Evolutionary conservation across 2,329 filamentous ascomycete genomes (phyloP), one percentile per base, ranked within the genome.

Genomic region (Taxawa tesnikishii): DNA sequence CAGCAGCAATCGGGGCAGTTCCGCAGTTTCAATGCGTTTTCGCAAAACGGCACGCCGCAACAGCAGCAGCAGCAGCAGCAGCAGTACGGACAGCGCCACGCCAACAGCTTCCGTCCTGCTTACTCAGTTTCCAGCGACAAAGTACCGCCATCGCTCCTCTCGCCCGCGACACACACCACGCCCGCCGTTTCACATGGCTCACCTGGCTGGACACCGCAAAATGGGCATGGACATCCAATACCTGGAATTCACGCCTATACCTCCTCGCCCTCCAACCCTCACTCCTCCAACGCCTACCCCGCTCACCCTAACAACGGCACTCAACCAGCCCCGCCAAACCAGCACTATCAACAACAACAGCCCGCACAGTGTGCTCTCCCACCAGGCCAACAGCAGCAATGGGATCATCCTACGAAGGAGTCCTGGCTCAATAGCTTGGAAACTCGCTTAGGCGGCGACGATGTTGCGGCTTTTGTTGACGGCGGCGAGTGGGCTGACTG

Each of bases 161-260:
- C 48, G 6, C 49, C 49, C 7, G 42, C 43, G 3, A 43, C 45
- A 3, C 44, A 42, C 16, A 40, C 41, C 2, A 39, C 42, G 4
- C 37, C 48, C 4, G 44, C 46, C 17, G 37, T 43, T 14, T 46
- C 47, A 3, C 43, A 47, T 19, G 34, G 41, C 7, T 49, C 47
- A 12, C 43, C 47, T 9, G n/a, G n/a, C n/a, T n/a, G n/a, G n/a
- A n/a, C n/a, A n/a, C n/a, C n/a, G n/a, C n/a, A n/a, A n/a, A 42
- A 45, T 8, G n/a, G 19, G 8, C 19, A n/a, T 14, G 12, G 19
- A 16, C 18, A 29, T 12, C 19, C 34, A 2, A 25, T 39, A 4
- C 28, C 26, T 6, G 34, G 56, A 61, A 43, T 67, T 72, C 27
- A 70, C 69, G 19, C 70, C 70, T 11, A 68, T 67, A 2, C 63